Evolutionary conservation across 345 rosid species (phyloP).

Genomic region (Syzygium aqueum): DNA sequence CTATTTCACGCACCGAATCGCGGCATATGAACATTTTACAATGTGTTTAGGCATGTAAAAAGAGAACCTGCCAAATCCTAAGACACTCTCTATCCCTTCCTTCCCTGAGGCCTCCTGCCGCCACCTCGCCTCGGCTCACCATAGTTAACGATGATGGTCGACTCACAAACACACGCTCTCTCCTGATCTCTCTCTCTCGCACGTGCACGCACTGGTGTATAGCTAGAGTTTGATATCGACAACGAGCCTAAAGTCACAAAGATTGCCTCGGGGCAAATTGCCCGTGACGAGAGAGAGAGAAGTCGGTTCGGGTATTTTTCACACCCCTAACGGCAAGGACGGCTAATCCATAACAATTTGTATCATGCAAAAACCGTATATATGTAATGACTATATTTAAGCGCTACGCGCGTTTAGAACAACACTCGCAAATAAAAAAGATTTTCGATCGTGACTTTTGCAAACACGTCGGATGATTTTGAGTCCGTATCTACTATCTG

Average conservation of each 20-base stretch:
- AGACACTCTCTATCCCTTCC: not conserved
- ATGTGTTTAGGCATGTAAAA: not conserved
- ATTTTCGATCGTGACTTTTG: not conserved
- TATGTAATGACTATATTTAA: not conserved
- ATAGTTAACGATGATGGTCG: not conserved
- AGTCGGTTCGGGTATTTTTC: not conserved
- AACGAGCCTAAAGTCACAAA: not conserved
- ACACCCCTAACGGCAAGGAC: not conserved
- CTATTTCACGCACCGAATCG: not conserved
- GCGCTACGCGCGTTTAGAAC: not conserved
- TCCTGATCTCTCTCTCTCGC: not conserved
- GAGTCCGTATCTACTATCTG: no score
- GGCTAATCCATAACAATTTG: not conserved
- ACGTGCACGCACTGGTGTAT: not conserved
- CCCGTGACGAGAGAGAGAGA: not conserved
- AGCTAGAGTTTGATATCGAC: not conserved
- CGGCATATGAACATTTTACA: not conserved
- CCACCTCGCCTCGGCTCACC: not conserved
- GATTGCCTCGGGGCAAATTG: not conserved
- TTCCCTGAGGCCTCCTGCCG: fast-evolving
- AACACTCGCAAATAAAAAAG: fast-evolving
- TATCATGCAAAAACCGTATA: not conserved
- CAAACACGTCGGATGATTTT: not conserved
- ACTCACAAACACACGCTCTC: not conserved
- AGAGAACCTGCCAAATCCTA: not conserved